Base-by-base conservation (phyloP, 129 eudicot genomes). In the Tanacetum coccineum region DNA sequence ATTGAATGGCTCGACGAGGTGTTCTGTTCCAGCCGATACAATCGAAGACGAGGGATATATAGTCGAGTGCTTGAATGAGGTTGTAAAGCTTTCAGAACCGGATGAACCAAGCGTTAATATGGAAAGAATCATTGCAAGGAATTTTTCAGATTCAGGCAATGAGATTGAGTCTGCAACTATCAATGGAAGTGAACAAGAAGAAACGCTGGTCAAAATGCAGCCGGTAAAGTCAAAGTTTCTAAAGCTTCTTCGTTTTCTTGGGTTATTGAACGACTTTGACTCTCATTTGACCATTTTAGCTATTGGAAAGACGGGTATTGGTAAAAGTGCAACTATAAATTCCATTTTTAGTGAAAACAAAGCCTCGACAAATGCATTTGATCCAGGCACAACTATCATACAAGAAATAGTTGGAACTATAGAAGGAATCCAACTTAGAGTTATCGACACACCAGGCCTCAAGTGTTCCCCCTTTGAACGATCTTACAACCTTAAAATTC, bases 371-470 rank as follows among this genome's bases (percentile, higher is more conserved):
- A 59, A 78, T 71, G 85, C 96, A 17, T 89, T 81, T 68, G 64
- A 75, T 68, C 83, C 87, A 3, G 75, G 81, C 11, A 87, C 92
- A 13, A 72, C 74, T 7, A 10, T 47, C 42, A 82, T 87, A 68
- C 67, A 74, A 47, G 89, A 82, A 65, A 78, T 84, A 51, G 52
- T 14, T 0, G 95, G 89, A 19, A 57, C 32, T 15, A 20, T 90
- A 11, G 66, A 80, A 28, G 97, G 92, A 21, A 64, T 90, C 55
- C 65, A 79, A 11, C 56, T 87, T 62, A 74, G 53, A 79, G 50
- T 87, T 39, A 54, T 90, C n/a, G 97, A 90, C 78, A 90, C 95
- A 55, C 95, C 97, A 19, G 97, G 97, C 49, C 82, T 90, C 42
- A 73, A 81, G 47, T 58, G 82, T 70, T 78, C 75, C 26, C 66